These are phyloP conservation scores for Cenchrus fungigraminus DNA, from an alignment of 176 grass and related monocot species.

Conservation along the genomic window DNA sequence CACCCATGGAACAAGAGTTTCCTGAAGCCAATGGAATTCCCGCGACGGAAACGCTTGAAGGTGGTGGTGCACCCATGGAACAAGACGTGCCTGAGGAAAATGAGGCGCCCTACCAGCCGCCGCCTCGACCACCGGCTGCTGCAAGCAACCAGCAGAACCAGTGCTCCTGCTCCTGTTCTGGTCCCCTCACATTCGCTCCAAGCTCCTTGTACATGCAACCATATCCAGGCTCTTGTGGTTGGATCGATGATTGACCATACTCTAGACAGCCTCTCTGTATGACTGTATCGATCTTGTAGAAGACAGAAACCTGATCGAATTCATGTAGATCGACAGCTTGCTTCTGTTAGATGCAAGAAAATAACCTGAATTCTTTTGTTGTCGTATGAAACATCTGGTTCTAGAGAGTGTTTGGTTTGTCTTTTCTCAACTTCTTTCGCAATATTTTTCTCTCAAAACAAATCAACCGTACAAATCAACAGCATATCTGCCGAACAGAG, in stretches of 20 bases:
- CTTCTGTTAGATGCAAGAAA: not conserved
- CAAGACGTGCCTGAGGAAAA: not conserved
- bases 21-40: slow-evolving; percentile 23
- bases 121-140: not conserved
- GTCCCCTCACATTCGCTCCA: slow-evolving; percentile 34
- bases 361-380: not conserved
- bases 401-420: not conserved
- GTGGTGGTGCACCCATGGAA: not conserved
- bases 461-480: too few relatives aligned
- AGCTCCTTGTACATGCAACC: slow-evolving; percentile 38
- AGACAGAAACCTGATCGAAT: not conserved
- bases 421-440: too few relatives aligned
- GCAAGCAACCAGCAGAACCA: not conserved
- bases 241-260: slow-evolving; percentile 49
- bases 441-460: too few relatives aligned
- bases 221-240: slow-evolving; percentile 47
- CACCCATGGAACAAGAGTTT: slow-evolving; percentile 22
- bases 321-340: not conserved
- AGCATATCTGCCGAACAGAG: too few relatives aligned
- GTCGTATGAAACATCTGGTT: not conserved
- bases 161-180: not conserved
- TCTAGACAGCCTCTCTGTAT: not conserved
- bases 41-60: not conserved
- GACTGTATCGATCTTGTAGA: not conserved
- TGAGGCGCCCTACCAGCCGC: not conserved